Evolutionary conservation across 1,284 basidiomycete species (phyloP), one percentile per base, ranked within the genome.

Genomic region (Sanguinoderma infundibulare): DNA sequence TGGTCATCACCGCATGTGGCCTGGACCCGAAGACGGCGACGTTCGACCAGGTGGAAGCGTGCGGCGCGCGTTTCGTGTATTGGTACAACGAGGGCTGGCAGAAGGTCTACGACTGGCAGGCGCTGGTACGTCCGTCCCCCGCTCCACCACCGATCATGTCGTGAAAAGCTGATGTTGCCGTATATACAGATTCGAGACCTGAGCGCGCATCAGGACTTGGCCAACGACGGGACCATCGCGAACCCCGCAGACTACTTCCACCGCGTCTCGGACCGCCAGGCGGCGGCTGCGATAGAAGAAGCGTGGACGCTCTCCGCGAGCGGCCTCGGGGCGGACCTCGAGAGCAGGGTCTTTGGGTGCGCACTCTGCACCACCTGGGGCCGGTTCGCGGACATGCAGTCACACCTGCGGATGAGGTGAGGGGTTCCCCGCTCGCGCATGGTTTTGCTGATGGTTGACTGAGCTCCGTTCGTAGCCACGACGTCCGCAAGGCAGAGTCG

Each of bases 11-110:
- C 36, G 59, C 65, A 8, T 79, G 75, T 52, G 79, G 77, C 15
- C 59, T 79, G 57, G 77, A 85, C 69, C 78, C 82, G 1, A 61
- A 68, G 9, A 75, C 62, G 0, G 73, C 77, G 2, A 84, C 81
- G 8, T 62, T 70, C 28, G 63, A 65, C 5, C 76, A 83, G 51
- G 80, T 86, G 81, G 82, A 85, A 56, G 40, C 63, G 3, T 59
- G 73, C 30, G 66, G 76, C 51, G 42, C 68, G 9, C 74, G 75
- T 51, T 72, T 83, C 52, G 34, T 36, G 17, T 57, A 6, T 47
- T 2, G 42, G 20, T 14, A 32, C 49, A n/a, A n/a, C n/a, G n/a
- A n/a, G 2, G 22, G 22, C 9, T 12, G 36, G 15, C 20, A 17
- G 20, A 49, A 44, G 39, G 47, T 38, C 9, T 52, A 57, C 14